Evolutionary conservation across 31 red algal species (phyloP), one percentile per base, ranked within the genome.

Genomic region (Pterothamnion heteromorphum): DNA sequence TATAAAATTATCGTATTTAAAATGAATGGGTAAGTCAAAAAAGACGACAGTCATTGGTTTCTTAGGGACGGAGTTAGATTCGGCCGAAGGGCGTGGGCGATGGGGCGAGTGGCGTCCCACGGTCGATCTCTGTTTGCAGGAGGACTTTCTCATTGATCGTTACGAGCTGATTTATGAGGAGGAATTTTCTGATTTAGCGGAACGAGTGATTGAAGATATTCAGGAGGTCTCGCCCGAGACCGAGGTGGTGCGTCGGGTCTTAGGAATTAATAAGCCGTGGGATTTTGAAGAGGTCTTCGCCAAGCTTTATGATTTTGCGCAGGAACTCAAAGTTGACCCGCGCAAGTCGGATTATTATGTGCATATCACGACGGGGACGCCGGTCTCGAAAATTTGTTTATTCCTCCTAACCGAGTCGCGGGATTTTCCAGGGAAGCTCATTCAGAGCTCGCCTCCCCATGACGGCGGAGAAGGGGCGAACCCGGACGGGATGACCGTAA

Each of bases 331-430:
- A 18, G 20, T 72, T 74, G 85, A 89, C 9, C 85, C 85, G 36
- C 18, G 31, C 9, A 18, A 14, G 36, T 18, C 20, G 18, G 31
- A 89, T 72, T 89, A 89, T 43, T 89, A 89, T 72, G 85, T 43
- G 36, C 85, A 89, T 43, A 89, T 89, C n/a, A 89, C 85, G 36
- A 89, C 85, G 36, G 85, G 85, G 18, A 89, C 85, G 18, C 85
- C 57, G 57, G 36, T 89, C 9, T 18, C 85, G 36, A 30, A 89
- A 31, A 89, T 89, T 89, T 89, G 85, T 72, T 89, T 89, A 31
- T 89, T 89, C 31, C 36, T 89, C 9, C 18, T 89, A 43, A 31
- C 31, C 18, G 85, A 89, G 85, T 18, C 85, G 18, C 18, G 85
- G 36, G 20, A 27, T 72, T 72, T 89, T 18, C 85, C 85, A 31